A percentile compares a stretch with the other conserved stretches of the same genome.
Conservation (phyloP, 2,329 filamentous ascomycete genomes). For the Neospermospora avenae region DNA sequence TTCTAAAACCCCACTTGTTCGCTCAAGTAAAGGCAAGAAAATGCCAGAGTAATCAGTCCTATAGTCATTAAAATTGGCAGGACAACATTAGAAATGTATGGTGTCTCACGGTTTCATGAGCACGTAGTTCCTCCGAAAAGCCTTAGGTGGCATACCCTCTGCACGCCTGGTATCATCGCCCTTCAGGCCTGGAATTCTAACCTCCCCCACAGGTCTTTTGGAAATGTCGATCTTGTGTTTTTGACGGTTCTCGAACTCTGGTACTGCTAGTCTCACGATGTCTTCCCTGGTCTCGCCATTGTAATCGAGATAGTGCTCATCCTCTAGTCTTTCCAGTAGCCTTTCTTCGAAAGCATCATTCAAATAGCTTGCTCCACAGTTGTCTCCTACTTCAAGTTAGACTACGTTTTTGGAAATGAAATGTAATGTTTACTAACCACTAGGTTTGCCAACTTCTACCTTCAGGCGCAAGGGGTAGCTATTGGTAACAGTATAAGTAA, state of each 20-base stretch:
- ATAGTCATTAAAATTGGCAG: neutral
- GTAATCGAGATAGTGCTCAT: slow-evolving; percentile 14
- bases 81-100: neutral
- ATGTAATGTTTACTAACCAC: slow-evolving; percentile 12
- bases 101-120: slow-evolving; percentile 12
- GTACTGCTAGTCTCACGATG: slow-evolving; percentile 9
- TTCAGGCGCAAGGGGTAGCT: slow-evolving; percentile 27
- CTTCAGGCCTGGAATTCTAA: slow-evolving; percentile 14
- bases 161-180: slow-evolving; percentile 9
- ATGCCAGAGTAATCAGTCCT: slow-evolving; percentile 23
- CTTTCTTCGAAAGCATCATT: slow-evolving; percentile 17
- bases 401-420: no score
- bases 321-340: slow-evolving; percentile 4
- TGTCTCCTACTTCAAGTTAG: slow-evolving; percentile 8
- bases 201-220: neutral
- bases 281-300: slow-evolving; percentile 11
- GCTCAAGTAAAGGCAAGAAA: slow-evolving; percentile 15
- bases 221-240: slow-evolving; percentile 13
- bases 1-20: slow-evolving; percentile 9
- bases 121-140: slow-evolving; percentile 15
- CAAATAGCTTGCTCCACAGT: slow-evolving; percentile 19
- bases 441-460: slow-evolving; percentile 19
- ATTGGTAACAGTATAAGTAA: slow-evolving; percentile 30
- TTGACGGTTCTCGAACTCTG: slow-evolving; percentile 15
- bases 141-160: slow-evolving; percentile 7